Conservation (phyloP, 1,284 basidiomycete species). For the Apiotrichum veenhuisii region DNA sequence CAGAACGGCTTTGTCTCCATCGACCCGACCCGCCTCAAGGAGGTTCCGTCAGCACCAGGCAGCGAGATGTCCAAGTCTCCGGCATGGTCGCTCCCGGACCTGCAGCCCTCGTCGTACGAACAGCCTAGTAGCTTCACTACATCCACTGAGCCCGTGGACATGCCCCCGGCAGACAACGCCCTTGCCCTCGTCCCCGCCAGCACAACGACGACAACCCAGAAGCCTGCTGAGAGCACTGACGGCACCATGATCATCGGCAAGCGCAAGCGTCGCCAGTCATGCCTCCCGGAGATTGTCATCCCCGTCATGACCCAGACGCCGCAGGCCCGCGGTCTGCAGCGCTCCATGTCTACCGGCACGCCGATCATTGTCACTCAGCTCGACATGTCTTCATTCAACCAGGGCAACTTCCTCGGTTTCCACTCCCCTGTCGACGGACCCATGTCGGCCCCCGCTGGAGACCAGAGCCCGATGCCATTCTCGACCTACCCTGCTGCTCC, state of each 20-base stretch:
- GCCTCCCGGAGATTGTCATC: conserved; percentile 16
- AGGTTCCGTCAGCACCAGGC: background rate
- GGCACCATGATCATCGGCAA: conserved; percentile 4
- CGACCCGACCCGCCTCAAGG: conserved; percentile 17
- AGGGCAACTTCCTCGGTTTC: background rate
- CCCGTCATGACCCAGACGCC: conserved; percentile 5
- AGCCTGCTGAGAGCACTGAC: background rate
- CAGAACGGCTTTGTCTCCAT: conserved; percentile 13
- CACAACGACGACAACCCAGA: no score
- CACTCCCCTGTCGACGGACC: background rate
- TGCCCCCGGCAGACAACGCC: background rate
- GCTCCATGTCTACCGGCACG: conserved; percentile 15
- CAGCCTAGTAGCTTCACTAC: background rate
- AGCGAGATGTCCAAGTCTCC: background rate
- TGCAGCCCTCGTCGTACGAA: background rate
- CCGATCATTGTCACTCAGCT: background rate
- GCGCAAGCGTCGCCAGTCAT: conserved; percentile 16
- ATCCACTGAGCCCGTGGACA: background rate
- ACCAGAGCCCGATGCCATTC: conserved; percentile 15
- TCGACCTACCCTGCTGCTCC: background rate
- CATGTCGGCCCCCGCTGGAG: conserved; percentile 11
- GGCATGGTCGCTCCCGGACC: background rate
- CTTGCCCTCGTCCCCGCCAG: background rate
- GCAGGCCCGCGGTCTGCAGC: conserved; percentile 11
- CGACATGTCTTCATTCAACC: background rate